These are phyloP conservation scores for Peronospora belbahrii DNA, from an alignment of 352 stramenopile species.

Conservation along the genomic window DNA sequence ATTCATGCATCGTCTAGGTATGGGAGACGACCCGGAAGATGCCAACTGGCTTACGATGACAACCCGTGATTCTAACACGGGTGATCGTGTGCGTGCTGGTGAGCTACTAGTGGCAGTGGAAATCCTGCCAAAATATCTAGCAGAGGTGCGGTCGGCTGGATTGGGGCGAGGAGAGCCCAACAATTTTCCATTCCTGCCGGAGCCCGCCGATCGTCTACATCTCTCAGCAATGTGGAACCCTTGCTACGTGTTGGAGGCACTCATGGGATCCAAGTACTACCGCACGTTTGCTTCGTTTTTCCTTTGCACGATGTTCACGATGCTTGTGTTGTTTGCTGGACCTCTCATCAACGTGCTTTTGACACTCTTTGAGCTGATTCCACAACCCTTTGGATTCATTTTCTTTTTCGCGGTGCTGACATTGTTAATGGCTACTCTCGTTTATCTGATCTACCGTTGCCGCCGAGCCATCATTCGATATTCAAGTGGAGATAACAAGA, in stretches of 20 bases:
- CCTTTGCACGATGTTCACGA: slow-evolving; percentile 43
- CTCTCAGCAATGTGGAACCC: slow-evolving; percentile 81
- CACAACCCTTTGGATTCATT: slow-evolving; percentile 49
- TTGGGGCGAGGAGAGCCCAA: slow-evolving; percentile 72
- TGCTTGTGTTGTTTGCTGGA: slow-evolving; percentile 57
- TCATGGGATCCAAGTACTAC: slow-evolving; percentile 73
- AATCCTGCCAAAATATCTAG: slow-evolving; percentile 52
- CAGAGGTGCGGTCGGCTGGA: slow-evolving; percentile 53
- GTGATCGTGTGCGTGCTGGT: slow-evolving; percentile 48
- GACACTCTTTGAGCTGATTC: slow-evolving; percentile 56
- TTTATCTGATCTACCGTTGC: slow-evolving; percentile 55
- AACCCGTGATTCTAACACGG: slow-evolving; percentile 49
- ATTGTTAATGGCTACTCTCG: slow-evolving; percentile 28
- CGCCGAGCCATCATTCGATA: slow-evolving; percentile 36
- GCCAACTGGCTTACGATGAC: slow-evolving; percentile 68
- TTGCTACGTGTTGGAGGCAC: slow-evolving; percentile 63
- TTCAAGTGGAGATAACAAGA: slow-evolving; percentile 8
- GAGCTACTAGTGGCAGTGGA: slow-evolving; percentile 70
- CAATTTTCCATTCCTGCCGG: slow-evolving; percentile 64
- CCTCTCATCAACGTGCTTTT: slow-evolving; percentile 67
- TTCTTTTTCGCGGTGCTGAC: slow-evolving; percentile 41
- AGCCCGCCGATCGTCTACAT: slow-evolving; percentile 65
- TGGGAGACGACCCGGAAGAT: slow-evolving; percentile 73
- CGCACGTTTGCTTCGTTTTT: slow-evolving; percentile 58
- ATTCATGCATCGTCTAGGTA: slow-evolving; percentile 65